Percentiles rank a stretch among this genome's conserved stretches.
Evolutionary conservation across 139 green algal genomes (phyloP).

Genomic region (Coelastrella sp.): DNA sequence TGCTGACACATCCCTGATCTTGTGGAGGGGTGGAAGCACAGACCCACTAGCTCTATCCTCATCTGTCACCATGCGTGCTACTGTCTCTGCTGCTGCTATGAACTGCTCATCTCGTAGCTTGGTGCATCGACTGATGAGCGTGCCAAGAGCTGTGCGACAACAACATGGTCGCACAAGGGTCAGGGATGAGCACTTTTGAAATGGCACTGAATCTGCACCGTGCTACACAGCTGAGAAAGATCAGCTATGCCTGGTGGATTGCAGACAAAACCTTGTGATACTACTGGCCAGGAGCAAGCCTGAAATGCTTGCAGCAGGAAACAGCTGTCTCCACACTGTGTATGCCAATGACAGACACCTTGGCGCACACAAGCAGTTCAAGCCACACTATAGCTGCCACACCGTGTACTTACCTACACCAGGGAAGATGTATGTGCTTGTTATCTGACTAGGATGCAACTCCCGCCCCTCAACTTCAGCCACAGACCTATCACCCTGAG

Average conservation of each 20-base stretch:
- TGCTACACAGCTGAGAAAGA: too few relatives aligned
- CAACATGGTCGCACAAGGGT: too few relatives aligned
- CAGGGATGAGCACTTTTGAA: not conserved
- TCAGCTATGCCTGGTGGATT: too few relatives aligned
- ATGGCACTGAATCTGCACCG: not conserved
- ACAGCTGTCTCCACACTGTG: too few relatives aligned
- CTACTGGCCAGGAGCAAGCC: not conserved
- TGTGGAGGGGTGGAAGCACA: conserved; percentile 75
- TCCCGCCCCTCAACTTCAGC: not conserved
- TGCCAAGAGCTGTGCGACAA: conserved; percentile 50
- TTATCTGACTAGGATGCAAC: conserved; percentile 59
- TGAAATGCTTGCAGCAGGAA: too few relatives aligned
- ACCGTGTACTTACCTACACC: conserved; percentile 61
- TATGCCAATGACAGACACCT: too few relatives aligned
- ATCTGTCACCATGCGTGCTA: conserved; percentile 76
- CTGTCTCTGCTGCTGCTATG: conserved; percentile 81
- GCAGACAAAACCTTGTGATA: not conserved
- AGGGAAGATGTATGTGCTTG: conserved; percentile 77
- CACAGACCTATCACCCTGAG: conserved; percentile 6
- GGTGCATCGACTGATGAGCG: conserved; percentile 64
- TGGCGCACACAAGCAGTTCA: too few relatives aligned
- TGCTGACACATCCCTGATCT: conserved; percentile 73
- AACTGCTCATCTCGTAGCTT: conserved; percentile 90
- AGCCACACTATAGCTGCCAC: too few relatives aligned
- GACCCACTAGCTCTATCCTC: conserved; percentile 70